These are phyloP conservation scores for Mycothermus thermophilus DNA, from an alignment of 495 filamentous ascomycete species.

Conservation along the genomic window DNA sequence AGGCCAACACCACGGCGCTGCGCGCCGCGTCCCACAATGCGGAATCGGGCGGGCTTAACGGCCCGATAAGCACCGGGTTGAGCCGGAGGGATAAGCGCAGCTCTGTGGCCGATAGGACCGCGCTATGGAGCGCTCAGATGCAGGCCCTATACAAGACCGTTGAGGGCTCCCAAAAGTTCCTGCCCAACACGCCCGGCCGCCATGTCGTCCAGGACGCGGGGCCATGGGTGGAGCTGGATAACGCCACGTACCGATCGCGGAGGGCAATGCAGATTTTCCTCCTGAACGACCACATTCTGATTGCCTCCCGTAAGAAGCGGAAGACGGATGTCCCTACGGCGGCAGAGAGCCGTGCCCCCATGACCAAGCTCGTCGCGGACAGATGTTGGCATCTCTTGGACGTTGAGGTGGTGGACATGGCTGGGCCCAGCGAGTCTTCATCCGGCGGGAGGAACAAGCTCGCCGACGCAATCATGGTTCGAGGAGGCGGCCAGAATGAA, in stretches of 20 bases:
- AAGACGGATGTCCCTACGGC: constrained; percentile 53
- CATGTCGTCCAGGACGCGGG: constrained; percentile 84
- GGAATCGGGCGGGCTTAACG: constrained; percentile 10
- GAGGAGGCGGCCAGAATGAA: constrained; percentile 63
- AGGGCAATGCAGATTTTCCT: constrained; percentile 78
- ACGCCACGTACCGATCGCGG: constrained; percentile 85
- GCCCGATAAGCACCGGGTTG: constrained; percentile 34
- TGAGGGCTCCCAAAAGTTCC: constrained; percentile 90
- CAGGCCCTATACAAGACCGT: constrained; percentile 84
- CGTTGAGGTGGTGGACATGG: constrained; percentile 82
- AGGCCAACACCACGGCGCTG: constrained; percentile 55
- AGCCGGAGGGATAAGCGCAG: constrained; percentile 57
- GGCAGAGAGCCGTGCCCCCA: constrained; percentile 43
- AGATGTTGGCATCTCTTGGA: constrained; percentile 90
- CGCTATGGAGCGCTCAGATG: constrained; percentile 84
- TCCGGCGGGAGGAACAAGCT: constrained; percentile 52
- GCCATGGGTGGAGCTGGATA: constrained; percentile 90
- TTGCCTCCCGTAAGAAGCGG: constrained; percentile 84
- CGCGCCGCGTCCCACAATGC: constrained; percentile 47
- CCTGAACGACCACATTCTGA: constrained; percentile 85
- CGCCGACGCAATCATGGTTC: constrained; percentile 76
- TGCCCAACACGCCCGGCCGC: constrained; percentile 79
- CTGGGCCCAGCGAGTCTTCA: constrained; percentile 43
- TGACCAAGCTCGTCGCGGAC: constrained; percentile 76
- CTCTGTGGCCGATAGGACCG: constrained; percentile 89